A percentile compares a stretch with the other conserved stretches of the same genome.
Evolutionary conservation across 441 rosid genomes (phyloP).

Genomic region (Pelargonium myrrhifolium): DNA sequence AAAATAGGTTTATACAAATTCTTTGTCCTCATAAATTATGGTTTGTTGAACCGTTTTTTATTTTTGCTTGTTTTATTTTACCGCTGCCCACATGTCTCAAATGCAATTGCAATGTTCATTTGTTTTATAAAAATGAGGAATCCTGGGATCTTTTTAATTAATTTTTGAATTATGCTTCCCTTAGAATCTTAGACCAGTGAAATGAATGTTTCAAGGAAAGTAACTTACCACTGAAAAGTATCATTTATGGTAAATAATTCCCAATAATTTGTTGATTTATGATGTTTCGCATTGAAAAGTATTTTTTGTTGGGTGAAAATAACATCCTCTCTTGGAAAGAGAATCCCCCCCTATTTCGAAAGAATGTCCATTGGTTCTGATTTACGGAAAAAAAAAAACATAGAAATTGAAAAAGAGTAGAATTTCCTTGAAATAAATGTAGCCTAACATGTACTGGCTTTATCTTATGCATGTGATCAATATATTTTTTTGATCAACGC

Average conservation of each 20-base stretch:
- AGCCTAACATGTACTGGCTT: background rate
- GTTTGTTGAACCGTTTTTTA: background rate
- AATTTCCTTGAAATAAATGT: background rate
- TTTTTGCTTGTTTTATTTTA: slow-evolving; percentile 13
- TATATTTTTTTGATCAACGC: no score
- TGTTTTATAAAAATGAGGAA: background rate
- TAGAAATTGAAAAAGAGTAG: background rate
- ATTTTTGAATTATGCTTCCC: background rate
- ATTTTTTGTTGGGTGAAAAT: background rate
- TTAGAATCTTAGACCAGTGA: background rate
- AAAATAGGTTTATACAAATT: slow-evolving; percentile 44
- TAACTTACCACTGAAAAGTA: background rate
- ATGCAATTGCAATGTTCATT: background rate
- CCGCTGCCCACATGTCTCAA: background rate
- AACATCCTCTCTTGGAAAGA: background rate
- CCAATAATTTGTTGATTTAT: background rate
- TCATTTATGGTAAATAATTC: background rate
- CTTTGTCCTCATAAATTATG: slow-evolving; percentile 6
- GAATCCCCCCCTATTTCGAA: background rate
- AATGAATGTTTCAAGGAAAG: background rate
- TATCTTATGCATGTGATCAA: no score
- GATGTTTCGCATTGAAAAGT: background rate
- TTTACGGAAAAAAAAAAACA: background rate
- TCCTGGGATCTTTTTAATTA: background rate
- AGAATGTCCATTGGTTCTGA: background rate